Evolutionary conservation across 176 grass and related monocot genomes (phyloP).

Genomic region (Juncus inflexus): DNA sequence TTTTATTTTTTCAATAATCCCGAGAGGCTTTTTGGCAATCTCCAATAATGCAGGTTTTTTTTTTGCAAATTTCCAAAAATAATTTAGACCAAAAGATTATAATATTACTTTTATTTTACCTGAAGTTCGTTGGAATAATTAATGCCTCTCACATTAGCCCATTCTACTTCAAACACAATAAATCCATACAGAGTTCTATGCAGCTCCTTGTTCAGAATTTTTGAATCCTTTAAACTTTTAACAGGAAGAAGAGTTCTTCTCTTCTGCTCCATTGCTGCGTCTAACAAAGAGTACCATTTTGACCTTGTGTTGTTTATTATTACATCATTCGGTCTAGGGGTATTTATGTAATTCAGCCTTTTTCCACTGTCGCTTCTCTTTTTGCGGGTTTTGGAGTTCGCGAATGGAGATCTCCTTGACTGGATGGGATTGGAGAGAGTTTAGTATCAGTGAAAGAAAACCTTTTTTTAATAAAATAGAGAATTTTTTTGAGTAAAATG

Average conservation of each 20-base stretch:
- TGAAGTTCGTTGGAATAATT: conserved; percentile 99
- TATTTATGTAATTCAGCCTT: conserved; percentile 45
- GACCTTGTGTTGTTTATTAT: conserved; percentile 38
- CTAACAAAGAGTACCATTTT: conserved; percentile 83
- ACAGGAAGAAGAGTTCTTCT: conserved; percentile 62
- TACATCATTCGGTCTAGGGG: conserved; percentile 37
- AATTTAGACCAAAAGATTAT: too few relatives aligned
- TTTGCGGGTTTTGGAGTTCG: conserved; percentile 61
- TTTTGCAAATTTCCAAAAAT: too few relatives aligned
- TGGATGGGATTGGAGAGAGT: conserved; percentile 17
- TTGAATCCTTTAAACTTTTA: conserved; percentile 77
- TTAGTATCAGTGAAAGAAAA: background rate
- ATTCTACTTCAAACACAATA: conserved; percentile 92
- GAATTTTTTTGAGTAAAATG: background rate
- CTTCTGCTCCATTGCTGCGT: conserved; percentile 70
- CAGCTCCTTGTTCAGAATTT: conserved; percentile 69
- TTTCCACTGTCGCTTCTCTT: conserved; percentile 53
- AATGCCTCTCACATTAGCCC: conserved; percentile 73
- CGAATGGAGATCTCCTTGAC: conserved; percentile 87
- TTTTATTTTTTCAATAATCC: too few relatives aligned
- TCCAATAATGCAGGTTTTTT: too few relatives aligned
- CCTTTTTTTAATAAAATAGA: background rate
- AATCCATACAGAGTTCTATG: conserved; percentile 86
- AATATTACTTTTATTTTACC: conserved; percentile 33
- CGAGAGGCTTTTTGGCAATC: too few relatives aligned